These are phyloP conservation scores for Drechslerella stenobrocha DNA, from an alignment of 2,329 filamentous ascomycete species.

Conservation along the genomic window DNA sequence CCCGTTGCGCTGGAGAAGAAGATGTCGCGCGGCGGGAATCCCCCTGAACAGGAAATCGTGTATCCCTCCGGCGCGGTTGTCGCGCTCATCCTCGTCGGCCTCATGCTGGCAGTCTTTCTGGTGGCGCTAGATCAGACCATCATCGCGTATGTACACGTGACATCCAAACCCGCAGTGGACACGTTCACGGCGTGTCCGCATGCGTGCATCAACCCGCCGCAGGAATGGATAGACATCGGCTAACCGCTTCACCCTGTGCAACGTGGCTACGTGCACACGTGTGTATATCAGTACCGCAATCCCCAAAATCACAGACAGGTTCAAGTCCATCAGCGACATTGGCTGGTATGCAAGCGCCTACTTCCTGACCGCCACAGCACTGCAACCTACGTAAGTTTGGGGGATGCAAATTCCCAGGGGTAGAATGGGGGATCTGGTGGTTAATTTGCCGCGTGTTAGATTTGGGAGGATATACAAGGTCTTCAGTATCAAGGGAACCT, in stretches of 20 bases:
- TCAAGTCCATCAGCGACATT: constrained; percentile 54
- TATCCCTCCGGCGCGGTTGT: constrained; percentile 32
- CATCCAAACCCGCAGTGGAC: not conserved
- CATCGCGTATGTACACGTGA: constrained; percentile 28
- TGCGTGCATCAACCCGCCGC: not conserved
- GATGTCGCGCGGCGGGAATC: constrained; percentile 37
- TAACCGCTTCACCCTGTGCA: constrained; percentile 23
- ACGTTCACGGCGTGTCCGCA: not conserved
- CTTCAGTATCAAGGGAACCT: constrained; percentile 60
- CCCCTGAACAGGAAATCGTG: constrained; percentile 26
- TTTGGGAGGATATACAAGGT: constrained; percentile 61
- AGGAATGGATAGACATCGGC: constrained; percentile 17
- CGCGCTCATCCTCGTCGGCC: constrained; percentile 23
- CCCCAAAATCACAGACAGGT: constrained; percentile 56
- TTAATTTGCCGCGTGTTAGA: constrained; percentile 59
- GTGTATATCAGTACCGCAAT: constrained; percentile 57
- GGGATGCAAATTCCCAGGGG: too few relatives aligned
- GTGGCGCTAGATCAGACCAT: constrained; percentile 44
- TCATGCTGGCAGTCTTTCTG: constrained; percentile 44
- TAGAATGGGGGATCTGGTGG: not conserved
- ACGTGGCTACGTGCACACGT: constrained; percentile 6
- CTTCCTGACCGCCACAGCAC: constrained; percentile 50
- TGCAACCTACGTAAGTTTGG: constrained; percentile 48
- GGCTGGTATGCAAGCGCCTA: constrained; percentile 54
- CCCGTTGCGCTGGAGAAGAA: constrained; percentile 20